phyloP scores from a whole-genome alignment of 495 filamentous ascomycete species.

The Penicillium flavigenum region DNA sequence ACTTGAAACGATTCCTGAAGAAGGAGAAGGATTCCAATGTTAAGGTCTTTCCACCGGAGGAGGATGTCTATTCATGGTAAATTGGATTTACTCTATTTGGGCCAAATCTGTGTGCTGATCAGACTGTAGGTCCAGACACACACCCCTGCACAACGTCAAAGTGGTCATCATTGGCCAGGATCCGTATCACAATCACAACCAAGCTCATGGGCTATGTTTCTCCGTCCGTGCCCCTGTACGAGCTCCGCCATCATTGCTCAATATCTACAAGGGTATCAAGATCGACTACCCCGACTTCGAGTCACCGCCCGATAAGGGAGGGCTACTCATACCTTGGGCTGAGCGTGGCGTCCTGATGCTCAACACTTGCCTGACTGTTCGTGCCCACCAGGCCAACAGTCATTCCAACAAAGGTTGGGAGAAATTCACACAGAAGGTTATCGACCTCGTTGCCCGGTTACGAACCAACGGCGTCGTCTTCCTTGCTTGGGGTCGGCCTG shows the following conservation, averaged over 20 bases:
- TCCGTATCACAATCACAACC: slow-evolving; percentile 93
- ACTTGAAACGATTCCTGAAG: slow-evolving; percentile 83
- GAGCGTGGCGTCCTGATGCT: slow-evolving; percentile 86
- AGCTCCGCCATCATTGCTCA: slow-evolving; percentile 82
- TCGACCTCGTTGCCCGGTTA: slow-evolving; percentile 77
- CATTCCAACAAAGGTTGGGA: slow-evolving; percentile 90
- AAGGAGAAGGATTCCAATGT: slow-evolving; percentile 68
- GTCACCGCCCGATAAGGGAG: slow-evolving; percentile 70
- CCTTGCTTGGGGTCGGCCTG: slow-evolving; percentile 85
- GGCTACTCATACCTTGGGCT: slow-evolving; percentile 88
- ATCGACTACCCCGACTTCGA: slow-evolving; percentile 84
- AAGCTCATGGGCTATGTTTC: slow-evolving; percentile 95
- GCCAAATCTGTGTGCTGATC: slow-evolving; percentile 10
- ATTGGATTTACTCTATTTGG: slow-evolving; percentile 6
- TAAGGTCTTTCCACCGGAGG: slow-evolving; percentile 78
- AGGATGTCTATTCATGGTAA: slow-evolving; percentile 95
- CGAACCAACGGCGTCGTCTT: slow-evolving; percentile 84
- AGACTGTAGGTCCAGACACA: slow-evolving; percentile 73
- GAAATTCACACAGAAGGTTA: slow-evolving; percentile 81
- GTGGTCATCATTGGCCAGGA: slow-evolving; percentile 93
- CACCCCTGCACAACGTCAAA: slow-evolving; percentile 82
- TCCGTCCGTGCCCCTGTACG: slow-evolving; percentile 85
- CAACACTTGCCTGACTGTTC: slow-evolving; percentile 91
- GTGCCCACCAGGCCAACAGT: slow-evolving; percentile 78
- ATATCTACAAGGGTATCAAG: slow-evolving; percentile 84